Conservation (phyloP, 2,329 filamentous ascomycete genomes). For the Phaeosphaeriaceae sp. region DNA sequence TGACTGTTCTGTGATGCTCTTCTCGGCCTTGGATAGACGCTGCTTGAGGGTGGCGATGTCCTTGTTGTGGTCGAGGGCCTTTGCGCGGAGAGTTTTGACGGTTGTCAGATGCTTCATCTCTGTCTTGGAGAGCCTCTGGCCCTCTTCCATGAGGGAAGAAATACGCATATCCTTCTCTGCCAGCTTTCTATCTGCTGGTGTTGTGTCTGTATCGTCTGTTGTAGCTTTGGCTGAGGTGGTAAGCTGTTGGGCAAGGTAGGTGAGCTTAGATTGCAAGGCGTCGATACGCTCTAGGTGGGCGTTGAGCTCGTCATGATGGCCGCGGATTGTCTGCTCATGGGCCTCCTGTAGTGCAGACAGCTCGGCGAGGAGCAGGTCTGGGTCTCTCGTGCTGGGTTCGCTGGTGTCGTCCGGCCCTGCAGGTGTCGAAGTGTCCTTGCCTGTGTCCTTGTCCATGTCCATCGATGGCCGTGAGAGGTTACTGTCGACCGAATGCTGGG, state of each 20-base stretch:
- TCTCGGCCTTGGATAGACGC: conserved; percentile 70
- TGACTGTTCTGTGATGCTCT: conserved; percentile 65
- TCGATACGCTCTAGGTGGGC: conserved; percentile 88
- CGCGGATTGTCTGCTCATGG: conserved; percentile 59
- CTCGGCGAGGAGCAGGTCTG: conserved; percentile 50
- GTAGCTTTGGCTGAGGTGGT: conserved; percentile 75
- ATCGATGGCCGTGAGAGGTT: conserved; percentile 37
- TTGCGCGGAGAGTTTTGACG: conserved; percentile 76
- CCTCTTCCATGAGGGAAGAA: conserved; percentile 88
- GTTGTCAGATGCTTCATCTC: conserved; percentile 84
- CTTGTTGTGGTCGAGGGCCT: conserved; percentile 60
- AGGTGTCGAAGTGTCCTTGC: conserved; percentile 22
- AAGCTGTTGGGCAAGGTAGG: conserved; percentile 83
- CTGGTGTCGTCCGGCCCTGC: conserved; percentile 51
- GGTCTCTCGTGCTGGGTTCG: conserved; percentile 23
- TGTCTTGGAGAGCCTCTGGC: conserved; percentile 81
- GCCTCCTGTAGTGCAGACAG: conserved; percentile 58
- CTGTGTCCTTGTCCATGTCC: conserved; percentile 13
- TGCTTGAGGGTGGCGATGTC: conserved; percentile 59
- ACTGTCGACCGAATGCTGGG: conserved; percentile 45
- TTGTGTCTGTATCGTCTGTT: conserved; percentile 51
- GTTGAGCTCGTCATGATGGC: conserved; percentile 82
- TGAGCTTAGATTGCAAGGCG: conserved; percentile 86
- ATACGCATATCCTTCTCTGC: conserved; percentile 92
- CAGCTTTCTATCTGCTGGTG: conserved; percentile 71